Percentiles rank a stretch among this genome's conserved stretches.
phyloP scores from a whole-genome alignment of 768 basidiomycete species.

The Lyophyllum decastes region DNA sequence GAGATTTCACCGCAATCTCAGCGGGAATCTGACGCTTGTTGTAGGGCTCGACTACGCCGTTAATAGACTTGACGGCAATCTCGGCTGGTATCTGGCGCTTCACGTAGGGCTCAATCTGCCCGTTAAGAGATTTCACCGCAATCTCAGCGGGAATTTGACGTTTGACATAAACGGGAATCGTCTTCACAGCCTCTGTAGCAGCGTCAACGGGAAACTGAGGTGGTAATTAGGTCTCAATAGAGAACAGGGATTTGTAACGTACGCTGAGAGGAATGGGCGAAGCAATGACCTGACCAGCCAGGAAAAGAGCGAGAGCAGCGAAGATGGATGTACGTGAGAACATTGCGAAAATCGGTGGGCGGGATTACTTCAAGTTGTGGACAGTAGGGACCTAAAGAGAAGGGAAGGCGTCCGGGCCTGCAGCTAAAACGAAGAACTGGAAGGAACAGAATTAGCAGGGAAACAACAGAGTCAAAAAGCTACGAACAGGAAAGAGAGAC shows the following conservation, averaged over 20 bases:
- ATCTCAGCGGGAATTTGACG: slow-evolving; percentile 34
- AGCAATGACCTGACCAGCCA: slow-evolving; percentile 45
- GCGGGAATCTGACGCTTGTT: slow-evolving; percentile 23
- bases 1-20: slow-evolving; percentile 26
- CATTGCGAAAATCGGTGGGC: slow-evolving; percentile 38
- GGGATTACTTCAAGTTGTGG: slow-evolving; percentile 9
- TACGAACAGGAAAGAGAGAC: slow-evolving; percentile 16
- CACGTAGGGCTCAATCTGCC: slow-evolving; percentile 24
- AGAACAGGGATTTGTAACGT: slow-evolving; percentile 14
- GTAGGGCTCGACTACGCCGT: slow-evolving; percentile 19
- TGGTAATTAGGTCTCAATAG: slow-evolving; percentile 14
- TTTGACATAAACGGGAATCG: slow-evolving; percentile 44
- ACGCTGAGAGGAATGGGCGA: slow-evolving; percentile 44
- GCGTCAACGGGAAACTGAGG: slow-evolving; percentile 29
- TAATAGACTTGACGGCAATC: slow-evolving; percentile 23
- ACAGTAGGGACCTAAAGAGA: slow-evolving; percentile 12
- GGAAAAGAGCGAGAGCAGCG: slow-evolving; percentile 39
- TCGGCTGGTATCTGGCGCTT: slow-evolving; percentile 31
- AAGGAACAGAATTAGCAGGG: not conserved
- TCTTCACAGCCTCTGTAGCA: slow-evolving; percentile 34
- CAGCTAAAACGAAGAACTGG: slow-evolving; percentile 16
- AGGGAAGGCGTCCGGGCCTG: slow-evolving; percentile 22
- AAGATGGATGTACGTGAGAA: slow-evolving; percentile 40
- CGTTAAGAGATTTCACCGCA: slow-evolving; percentile 19
- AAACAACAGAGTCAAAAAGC: not conserved